Percentiles rank a stretch among this genome's conserved stretches.
Conservation (phyloP, 2,329 filamentous ascomycete genomes). For the Aspergillus luchuensis region DNA sequence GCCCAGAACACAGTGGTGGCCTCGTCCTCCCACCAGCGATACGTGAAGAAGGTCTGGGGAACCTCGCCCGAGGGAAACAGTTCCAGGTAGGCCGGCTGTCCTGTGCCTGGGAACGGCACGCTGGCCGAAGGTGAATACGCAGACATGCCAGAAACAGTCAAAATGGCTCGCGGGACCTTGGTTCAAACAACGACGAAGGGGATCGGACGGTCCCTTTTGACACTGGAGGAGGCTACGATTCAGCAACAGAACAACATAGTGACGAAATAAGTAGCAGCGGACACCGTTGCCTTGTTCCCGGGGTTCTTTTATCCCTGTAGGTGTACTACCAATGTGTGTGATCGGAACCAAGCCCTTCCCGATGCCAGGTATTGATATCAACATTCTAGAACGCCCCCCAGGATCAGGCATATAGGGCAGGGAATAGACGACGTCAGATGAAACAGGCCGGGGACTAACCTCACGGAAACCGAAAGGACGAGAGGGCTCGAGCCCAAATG, state of each 20-base stretch:
- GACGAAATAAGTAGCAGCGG: not conserved
- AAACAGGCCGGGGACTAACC: not conserved
- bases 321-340: not conserved
- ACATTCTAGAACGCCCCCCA: constrained; percentile 4
- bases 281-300: not conserved
- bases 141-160: constrained; percentile 15
- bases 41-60: constrained; percentile 36
- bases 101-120: constrained; percentile 15
- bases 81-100: constrained; percentile 29
- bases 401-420: constrained; percentile 1
- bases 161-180: not conserved
- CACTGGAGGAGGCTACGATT: not conserved
- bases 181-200: not conserved
- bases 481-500: not conserved
- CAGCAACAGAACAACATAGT: not conserved
- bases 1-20: constrained; percentile 41
- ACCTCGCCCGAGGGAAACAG: constrained; percentile 36
- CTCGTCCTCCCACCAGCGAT: constrained; percentile 48
- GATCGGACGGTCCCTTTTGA: not conserved
- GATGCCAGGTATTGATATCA: constrained; percentile 3
- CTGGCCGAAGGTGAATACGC: constrained; percentile 12
- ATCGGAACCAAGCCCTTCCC: constrained; percentile 1
- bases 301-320: constrained; percentile 5
- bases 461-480: not conserved
- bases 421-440: constrained; percentile 3